Evolutionary conservation across 1,284 basidiomycete genomes (phyloP).

Genomic region (Lignosus rhinocerotis): DNA sequence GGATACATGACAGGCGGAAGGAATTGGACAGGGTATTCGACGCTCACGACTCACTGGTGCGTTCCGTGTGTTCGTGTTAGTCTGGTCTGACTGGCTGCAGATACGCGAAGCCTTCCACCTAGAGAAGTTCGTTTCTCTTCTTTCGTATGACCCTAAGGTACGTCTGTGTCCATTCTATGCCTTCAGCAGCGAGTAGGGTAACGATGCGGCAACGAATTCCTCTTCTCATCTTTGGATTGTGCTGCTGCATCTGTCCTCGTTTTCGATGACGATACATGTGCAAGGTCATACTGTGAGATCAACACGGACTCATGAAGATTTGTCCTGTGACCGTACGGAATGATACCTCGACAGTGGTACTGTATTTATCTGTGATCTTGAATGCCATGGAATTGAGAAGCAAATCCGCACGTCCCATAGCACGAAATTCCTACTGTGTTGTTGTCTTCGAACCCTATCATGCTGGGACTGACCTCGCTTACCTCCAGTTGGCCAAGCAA

Average conservation of each 20-base stretch:
- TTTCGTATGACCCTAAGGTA: slow-evolving; percentile 76
- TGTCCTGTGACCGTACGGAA: no score
- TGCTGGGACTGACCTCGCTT: no score
- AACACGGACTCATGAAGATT: no score
- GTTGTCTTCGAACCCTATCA: not conserved
- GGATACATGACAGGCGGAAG: slow-evolving; percentile 58
- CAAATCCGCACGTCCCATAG: not conserved
- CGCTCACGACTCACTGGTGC: slow-evolving; percentile 73
- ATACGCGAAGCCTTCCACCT: slow-evolving; percentile 86
- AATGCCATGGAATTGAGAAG: no score
- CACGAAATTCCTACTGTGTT: not conserved
- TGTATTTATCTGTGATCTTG: no score
- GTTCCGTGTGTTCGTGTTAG: slow-evolving; percentile 30
- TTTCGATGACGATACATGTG: no score
- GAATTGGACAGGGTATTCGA: slow-evolving; percentile 63
- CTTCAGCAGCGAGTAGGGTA: no score
- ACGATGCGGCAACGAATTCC: not conserved
- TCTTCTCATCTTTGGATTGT: not conserved
- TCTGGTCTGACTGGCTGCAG: slow-evolving; percentile 36
- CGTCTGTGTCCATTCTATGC: not conserved
- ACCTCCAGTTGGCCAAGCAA: slow-evolving; percentile 61
- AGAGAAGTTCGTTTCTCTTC: slow-evolving; percentile 73
- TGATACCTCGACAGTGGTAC: no score
- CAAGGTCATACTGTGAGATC: no score
- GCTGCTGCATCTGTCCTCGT: no score